These are phyloP conservation scores for Rhizopogon vesiculosus DNA, from an alignment of 768 basidiomycete species.

Conservation along the genomic window DNA sequence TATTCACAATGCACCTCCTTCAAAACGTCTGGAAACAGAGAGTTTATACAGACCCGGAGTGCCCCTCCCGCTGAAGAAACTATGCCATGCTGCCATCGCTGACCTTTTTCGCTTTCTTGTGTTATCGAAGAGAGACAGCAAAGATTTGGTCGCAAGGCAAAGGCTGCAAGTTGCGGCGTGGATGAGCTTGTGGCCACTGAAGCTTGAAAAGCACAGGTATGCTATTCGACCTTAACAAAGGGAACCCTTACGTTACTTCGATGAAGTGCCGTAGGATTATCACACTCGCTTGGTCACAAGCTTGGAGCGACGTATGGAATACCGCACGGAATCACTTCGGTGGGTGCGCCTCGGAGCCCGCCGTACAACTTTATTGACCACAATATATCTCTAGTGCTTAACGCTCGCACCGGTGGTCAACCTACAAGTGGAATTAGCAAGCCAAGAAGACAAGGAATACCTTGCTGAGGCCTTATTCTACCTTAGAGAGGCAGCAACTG, in stretches of 20 bases:
- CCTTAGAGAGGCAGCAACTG: conserved; percentile 55
- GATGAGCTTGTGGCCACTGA: conserved; percentile 76
- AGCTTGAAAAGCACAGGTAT: conserved; percentile 51
- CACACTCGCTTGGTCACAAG: conserved; percentile 71
- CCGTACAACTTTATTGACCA: conserved; percentile 1
- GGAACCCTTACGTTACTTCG: not conserved
- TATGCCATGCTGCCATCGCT: conserved; percentile 61
- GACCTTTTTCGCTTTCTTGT: conserved; percentile 77
- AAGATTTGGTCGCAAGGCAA: conserved; percentile 55
- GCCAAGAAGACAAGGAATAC: conserved; percentile 56
- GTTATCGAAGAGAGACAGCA: conserved; percentile 53
- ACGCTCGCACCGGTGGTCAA: conserved; percentile 63
- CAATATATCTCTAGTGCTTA: conserved; percentile 45
- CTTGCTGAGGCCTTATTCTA: conserved; percentile 56
- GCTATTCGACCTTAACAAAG: not conserved
- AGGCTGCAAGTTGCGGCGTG: conserved; percentile 70
- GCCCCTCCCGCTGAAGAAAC: conserved; percentile 53
- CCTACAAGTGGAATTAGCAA: conserved; percentile 53
- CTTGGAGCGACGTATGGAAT: conserved; percentile 71
- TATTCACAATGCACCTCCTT: not conserved
- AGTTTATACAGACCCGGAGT: conserved; percentile 55
- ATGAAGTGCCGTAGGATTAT: conserved; percentile 61
- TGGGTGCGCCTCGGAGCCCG: conserved; percentile 25
- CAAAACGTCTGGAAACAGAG: conserved; percentile 26
- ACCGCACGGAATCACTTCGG: conserved; percentile 83